Evolutionary conservation across 768 basidiomycete genomes (phyloP).

Genomic region (Lactarius evosmus): DNA sequence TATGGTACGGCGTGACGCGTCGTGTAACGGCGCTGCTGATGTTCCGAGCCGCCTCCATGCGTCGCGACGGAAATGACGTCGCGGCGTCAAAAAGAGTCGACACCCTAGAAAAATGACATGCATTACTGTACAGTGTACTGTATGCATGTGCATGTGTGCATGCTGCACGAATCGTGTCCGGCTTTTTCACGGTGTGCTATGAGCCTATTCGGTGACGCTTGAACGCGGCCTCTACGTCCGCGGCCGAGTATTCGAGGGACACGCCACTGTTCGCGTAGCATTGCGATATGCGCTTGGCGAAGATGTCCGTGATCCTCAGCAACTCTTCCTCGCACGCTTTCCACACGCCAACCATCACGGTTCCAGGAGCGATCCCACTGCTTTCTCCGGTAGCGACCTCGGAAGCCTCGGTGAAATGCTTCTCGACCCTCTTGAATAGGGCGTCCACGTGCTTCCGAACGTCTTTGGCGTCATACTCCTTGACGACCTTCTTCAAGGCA

Average conservation of each 20-base stretch:
- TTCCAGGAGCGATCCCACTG: conserved; percentile 52
- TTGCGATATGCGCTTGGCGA: conserved; percentile 63
- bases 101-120: conserved; percentile 10
- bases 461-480: conserved; percentile 86
- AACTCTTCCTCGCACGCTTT: conserved; percentile 86
- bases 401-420: conserved; percentile 87
- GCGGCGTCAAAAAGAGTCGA: neutral
- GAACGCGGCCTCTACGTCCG: conserved; percentile 78
- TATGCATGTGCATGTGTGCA: neutral
- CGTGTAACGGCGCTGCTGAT: neutral
- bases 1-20: neutral
- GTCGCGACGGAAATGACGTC: neutral
- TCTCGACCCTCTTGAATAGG: conserved; percentile 88
- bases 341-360: conserved; percentile 83
- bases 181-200: conserved; percentile 19
- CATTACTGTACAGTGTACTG: neutral
- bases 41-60: neutral
- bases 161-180: neutral
- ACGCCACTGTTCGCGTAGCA: conserved; percentile 77
- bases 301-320: conserved; percentile 65
- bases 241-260: conserved; percentile 65
- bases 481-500: conserved; percentile 77
- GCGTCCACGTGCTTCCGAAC: conserved; percentile 84
- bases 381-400: conserved; percentile 58
- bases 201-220: conserved; percentile 51